Base-by-base conservation (phyloP, 106 monocot genomes). In the Platanthera zijinensis region DNA sequence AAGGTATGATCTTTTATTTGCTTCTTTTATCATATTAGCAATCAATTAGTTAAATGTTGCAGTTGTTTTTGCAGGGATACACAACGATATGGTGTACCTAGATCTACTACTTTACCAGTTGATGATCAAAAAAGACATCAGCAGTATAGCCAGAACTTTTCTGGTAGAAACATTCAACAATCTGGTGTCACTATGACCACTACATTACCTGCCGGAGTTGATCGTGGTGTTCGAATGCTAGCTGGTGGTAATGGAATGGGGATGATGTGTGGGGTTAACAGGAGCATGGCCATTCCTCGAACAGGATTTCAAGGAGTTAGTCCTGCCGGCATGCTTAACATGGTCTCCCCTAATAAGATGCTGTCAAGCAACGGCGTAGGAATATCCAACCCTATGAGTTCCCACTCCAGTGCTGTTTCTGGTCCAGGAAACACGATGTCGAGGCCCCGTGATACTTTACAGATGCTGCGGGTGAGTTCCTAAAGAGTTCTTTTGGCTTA, bases 41-140 rank as follows among this genome's bases (percentile, higher is more conserved):
- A 62, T 45, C 22, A 25, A 21, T 12, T 51, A 39, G 19, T 51
- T 51, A 11, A 19, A 30, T 32, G 30, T 30, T 32, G 11, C 79
- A 78, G 54, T 57, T 74, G n/a, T 71, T 86, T 14, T 80, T 71
- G 11, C 39, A 95, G 95, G 83, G 93, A 96, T 83, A 10, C 81
- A 52, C 85, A 84, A 76, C 86, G 92, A 75, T 88, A 86, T 76
- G 80, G 79, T 59, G 46, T 85, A 49, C 79, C 88, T 64, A 87
- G 94, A 77, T 71, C 92, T 52, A 52, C 82, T 75, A 80, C 87
- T 13, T 76, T 90, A 70, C 86, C 83, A 66, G 83, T 79, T 68
- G 94, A 99, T 74, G 89, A 94, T 56, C 89, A 86, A 52, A 87
- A 89, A 76, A 91, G 88, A 68, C 79, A 83, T 74, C 90, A 85